Evolutionary conservation across 108 stramenopile genomes (phyloP), one percentile per base, ranked within the genome.

Genomic region (Skeletonema tropicum): DNA sequence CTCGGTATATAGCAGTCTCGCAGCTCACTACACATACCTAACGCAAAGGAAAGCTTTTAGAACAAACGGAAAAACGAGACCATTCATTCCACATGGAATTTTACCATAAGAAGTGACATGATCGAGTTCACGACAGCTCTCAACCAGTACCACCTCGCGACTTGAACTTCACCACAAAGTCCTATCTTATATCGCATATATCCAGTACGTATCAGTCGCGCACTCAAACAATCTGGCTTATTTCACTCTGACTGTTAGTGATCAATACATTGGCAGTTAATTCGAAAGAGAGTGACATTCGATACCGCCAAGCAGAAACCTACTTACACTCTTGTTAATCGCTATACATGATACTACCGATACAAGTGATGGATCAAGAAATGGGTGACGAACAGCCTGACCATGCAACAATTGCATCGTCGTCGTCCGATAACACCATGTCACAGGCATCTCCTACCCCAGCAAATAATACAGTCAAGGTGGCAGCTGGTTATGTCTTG

Each of bases 401-500:
- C 52, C 52, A 55, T 55, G 52, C 23, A 55, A 23, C 19, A 2
- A 55, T 55, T 55, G 52, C 52, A 55, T 55, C 52, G 52, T 55
- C 61, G 23, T 66, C 62, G 72, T 55, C 62, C 7, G 42, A 45
- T 15, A 45, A 45, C 42, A 64, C 63, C 48, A 73, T 64, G 49
- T 26, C 63, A 45, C 52, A 55, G 19, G 31, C 63, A 14, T 60
- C 31, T 38, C 55, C 60, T 8, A 17, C 65, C 17, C 29, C 74
- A 46, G 66, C 41, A 25, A 75, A 46, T 64, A 75, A 46, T 64
- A 66, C 73, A 61, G 70, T 77, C 12, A 84, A 73, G 67, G 46
- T 82, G 48, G 94, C 92, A 14, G 90, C 86, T 13, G 90, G 89
- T 21, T 94, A 94, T 49, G 85, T 82, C 10, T 61, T 93, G 13